Conservation (phyloP, 352 stramenopile species). For the Aphanomyces astaci region DNA sequence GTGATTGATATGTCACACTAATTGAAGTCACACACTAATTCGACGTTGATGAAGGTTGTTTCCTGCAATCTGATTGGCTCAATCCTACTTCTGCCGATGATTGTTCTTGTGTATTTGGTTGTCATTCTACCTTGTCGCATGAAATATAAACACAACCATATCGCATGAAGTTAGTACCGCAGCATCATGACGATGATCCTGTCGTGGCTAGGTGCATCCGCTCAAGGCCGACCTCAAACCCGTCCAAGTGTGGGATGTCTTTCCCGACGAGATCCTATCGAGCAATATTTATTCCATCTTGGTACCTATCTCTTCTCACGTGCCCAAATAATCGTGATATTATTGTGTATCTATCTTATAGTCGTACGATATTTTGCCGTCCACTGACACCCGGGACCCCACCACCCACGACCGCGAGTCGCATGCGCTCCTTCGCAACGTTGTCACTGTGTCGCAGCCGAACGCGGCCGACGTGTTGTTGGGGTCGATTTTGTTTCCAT, state of each 20-base stretch:
- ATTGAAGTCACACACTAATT: no score
- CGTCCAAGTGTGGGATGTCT: slow-evolving; percentile 76
- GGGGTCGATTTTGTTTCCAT: slow-evolving; percentile 65
- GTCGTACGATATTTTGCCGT: slow-evolving; percentile 82
- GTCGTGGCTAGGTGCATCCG: slow-evolving; percentile 39
- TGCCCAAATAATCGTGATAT: neutral
- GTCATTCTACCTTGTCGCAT: no score
- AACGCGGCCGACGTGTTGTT: slow-evolving; percentile 47
- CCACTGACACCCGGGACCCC: slow-evolving; percentile 68
- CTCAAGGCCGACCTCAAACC: slow-evolving; percentile 77
- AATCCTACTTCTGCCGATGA: no score
- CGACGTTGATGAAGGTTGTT: no score
- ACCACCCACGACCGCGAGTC: slow-evolving; percentile 57
- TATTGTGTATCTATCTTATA: slow-evolving; percentile 28
- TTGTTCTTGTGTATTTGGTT: no score
- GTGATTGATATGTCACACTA: no score
- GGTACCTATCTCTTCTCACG: slow-evolving; percentile 31
- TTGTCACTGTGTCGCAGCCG: slow-evolving; percentile 54
- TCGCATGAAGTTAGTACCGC: no score
- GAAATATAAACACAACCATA: no score
- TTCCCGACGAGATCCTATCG: slow-evolving; percentile 64
- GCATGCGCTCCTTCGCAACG: slow-evolving; percentile 59
- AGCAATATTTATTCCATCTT: slow-evolving; percentile 79
- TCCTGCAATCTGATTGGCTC: no score
- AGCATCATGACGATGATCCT: no score